phyloP scores from a whole-genome alignment of 345 rosid genomes.

The Raphanus raphanistrum region DNA sequence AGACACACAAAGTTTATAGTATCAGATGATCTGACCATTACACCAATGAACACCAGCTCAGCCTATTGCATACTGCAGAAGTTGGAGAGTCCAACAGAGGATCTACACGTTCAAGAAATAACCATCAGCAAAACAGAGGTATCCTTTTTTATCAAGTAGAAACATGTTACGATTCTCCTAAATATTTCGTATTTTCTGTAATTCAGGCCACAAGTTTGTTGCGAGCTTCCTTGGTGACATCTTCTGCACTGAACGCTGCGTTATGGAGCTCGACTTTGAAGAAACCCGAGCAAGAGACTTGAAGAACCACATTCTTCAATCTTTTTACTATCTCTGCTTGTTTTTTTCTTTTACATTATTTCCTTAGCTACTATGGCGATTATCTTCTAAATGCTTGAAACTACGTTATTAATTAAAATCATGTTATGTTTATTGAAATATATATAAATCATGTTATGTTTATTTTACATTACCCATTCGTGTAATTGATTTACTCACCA shows the following conservation, averaged over 20 bases:
- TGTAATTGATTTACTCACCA: no score
- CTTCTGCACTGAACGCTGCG: conserved; percentile 17
- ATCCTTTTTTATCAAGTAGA: not conserved
- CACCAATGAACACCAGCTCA: not conserved
- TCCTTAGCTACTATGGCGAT: not conserved
- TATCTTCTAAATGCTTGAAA: not conserved
- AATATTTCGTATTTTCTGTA: not conserved
- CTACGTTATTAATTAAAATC: not conserved
- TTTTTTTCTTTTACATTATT: not conserved
- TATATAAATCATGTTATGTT: not conserved
- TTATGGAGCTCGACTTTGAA: not conserved
- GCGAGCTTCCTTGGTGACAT: conserved; percentile 21
- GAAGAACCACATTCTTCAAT: not conserved
- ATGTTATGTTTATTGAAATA: not conserved
- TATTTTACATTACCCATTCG: not conserved
- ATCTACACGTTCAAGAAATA: not conserved
- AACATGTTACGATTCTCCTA: not conserved
- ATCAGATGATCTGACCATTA: not conserved
- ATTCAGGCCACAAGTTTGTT: not conserved
- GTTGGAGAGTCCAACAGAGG: not conserved
- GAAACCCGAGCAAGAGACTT: conserved; percentile 1
- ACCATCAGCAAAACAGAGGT: not conserved
- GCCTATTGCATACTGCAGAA: not conserved
- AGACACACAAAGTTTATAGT: not conserved
- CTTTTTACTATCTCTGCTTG: not conserved